phyloP scores from a whole-genome alignment of 1,284 basidiomycete species.

The Tilletiaria anomala region DNA sequence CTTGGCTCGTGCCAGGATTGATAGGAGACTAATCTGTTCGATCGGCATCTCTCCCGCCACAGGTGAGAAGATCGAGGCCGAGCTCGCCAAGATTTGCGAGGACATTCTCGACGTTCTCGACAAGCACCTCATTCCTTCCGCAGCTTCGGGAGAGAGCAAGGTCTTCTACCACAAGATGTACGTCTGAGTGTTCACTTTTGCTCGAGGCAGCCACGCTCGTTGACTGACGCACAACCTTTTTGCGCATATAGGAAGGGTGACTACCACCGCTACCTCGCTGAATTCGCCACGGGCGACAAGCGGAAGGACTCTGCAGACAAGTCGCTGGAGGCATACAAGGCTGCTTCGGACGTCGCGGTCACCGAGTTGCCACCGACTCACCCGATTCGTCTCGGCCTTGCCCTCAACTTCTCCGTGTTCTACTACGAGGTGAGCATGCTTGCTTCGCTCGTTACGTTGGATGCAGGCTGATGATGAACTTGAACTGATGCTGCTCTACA shows the following conservation, averaged over 20 bases:
- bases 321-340: constrained; percentile 98
- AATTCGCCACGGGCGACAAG: constrained; percentile 98
- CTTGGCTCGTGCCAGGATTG: too few relatives aligned
- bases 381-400: constrained; percentile 96
- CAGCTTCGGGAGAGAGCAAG: constrained; percentile 94
- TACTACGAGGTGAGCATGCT: constrained; percentile 65
- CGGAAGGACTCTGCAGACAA: constrained; percentile 96
- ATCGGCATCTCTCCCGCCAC: too few relatives aligned
- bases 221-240: background rate
- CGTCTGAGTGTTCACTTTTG: constrained; percentile 35
- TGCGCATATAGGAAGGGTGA: constrained; percentile 76
- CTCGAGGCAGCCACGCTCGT: background rate
- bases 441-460: background rate
- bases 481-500: background rate
- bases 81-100: constrained; percentile 98
- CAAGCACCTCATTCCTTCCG: constrained; percentile 97
- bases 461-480: background rate
- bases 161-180: constrained; percentile 99
- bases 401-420: constrained; percentile 99
- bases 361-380: constrained; percentile 96
- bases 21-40: too few relatives aligned
- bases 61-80: constrained; percentile 94
- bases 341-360: constrained; percentile 92
- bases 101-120: constrained; percentile 97
- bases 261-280: constrained; percentile 99